Conservation (phyloP, 768 basidiomycete genomes). For the Boletus patriciae region DNA sequence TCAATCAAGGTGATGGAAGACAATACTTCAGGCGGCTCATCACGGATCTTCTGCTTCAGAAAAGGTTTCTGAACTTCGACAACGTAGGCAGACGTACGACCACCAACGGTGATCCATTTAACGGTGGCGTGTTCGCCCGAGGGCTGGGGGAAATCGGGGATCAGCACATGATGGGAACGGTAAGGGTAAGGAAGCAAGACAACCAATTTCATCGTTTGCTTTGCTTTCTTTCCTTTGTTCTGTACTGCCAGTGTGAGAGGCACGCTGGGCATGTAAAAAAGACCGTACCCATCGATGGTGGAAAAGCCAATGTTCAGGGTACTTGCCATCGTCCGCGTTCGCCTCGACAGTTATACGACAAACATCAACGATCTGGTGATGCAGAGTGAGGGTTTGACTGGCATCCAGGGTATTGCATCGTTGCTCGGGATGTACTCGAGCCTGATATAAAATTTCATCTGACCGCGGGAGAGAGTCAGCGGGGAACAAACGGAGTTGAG, state of each 20-base stretch:
- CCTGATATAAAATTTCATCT: conserved; percentile 77
- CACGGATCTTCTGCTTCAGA: neutral
- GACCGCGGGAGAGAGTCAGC: neutral
- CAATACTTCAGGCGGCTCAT: neutral
- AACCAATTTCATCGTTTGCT: conserved; percentile 50
- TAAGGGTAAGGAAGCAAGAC: neutral
- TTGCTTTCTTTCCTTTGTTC: conserved; percentile 60
- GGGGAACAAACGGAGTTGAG: neutral
- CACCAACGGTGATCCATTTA: conserved; percentile 72
- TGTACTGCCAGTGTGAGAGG: conserved; percentile 27
- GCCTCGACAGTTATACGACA: conserved; percentile 62
- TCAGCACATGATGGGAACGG: neutral
- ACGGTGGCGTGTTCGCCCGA: conserved; percentile 71
- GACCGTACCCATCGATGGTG: conserved; percentile 60
- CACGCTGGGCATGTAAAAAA: neutral
- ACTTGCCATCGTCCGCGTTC: conserved; percentile 67
- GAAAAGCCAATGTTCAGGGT: conserved; percentile 69
- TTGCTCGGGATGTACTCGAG: conserved; percentile 70
- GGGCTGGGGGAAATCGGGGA: conserved; percentile 43
- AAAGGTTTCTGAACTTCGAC: conserved; percentile 54
- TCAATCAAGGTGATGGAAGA: neutral
- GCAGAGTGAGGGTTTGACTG: conserved; percentile 49
- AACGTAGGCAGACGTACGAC: conserved; percentile 74
- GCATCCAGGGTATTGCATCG: conserved; percentile 55
- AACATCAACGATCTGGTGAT: conserved; percentile 53